Conservation (phyloP, 2,329 filamentous ascomycete genomes). For the Chrysosporium queenslandicum region DNA sequence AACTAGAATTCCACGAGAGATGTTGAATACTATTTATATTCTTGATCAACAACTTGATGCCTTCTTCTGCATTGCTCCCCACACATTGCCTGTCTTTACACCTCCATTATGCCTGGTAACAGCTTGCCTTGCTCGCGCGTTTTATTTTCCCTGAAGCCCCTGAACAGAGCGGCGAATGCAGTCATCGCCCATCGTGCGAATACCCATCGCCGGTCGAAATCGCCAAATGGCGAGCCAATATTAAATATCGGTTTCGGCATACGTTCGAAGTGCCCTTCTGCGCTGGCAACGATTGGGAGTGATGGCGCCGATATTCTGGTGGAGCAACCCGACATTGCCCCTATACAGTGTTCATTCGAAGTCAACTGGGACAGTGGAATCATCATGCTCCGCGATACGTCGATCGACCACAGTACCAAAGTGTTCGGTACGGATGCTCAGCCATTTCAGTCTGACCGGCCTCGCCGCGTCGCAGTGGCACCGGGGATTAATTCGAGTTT, state of each 20-base stretch:
- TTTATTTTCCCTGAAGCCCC: constrained; percentile 6
- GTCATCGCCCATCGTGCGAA: constrained; percentile 13
- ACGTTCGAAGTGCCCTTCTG: constrained; percentile 5
- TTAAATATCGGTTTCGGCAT: constrained; percentile 10
- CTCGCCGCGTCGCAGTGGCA: not conserved
- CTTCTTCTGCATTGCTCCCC: too few species aligned
- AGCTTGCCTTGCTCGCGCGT: not conserved
- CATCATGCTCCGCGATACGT: constrained; percentile 6
- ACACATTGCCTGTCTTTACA: too few species aligned
- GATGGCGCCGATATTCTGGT: constrained; percentile 16
- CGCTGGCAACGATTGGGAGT: constrained; percentile 16
- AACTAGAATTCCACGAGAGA: too few species aligned
- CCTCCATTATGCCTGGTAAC: too few species aligned
- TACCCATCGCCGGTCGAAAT: constrained; percentile 3
- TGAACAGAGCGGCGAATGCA: not conserved
- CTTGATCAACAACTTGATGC: too few species aligned
- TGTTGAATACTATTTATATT: too few species aligned
- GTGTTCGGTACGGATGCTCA: not conserved
- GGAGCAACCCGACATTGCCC: constrained; percentile 15
- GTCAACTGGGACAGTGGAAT: constrained; percentile 11
- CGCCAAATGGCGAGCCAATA: not conserved
- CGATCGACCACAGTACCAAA: constrained; percentile 2
- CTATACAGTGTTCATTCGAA: constrained; percentile 20
- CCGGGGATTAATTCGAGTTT: not conserved
- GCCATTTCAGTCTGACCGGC: not conserved